Evolutionary conservation across 2,329 filamentous ascomycete genomes (phyloP).

Genomic region (Eutypella sp.): DNA sequence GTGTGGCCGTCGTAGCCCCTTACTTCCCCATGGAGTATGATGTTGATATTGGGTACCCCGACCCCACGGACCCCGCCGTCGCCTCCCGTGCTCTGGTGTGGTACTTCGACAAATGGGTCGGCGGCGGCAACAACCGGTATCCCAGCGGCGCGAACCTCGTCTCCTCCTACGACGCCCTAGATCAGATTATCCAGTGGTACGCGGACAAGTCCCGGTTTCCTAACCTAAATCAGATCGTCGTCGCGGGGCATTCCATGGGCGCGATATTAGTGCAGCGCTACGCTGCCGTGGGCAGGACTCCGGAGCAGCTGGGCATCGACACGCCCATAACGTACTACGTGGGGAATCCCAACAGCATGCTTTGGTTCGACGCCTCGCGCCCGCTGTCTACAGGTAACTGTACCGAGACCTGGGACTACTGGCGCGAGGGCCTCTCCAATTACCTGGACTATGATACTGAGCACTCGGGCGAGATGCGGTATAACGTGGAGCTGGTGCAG

Average conservation of each 20-base stretch:
- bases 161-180: slow-evolving; percentile 6
- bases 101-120: slow-evolving; percentile 4
- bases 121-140: slow-evolving; percentile 8
- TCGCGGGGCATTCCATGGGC: slow-evolving; percentile 9
- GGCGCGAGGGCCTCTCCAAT: slow-evolving; percentile 6
- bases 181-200: slow-evolving; percentile 9
- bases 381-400: slow-evolving; percentile 4
- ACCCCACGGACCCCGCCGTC: not conserved
- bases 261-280: slow-evolving; percentile 9
- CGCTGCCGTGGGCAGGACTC: slow-evolving; percentile 6
- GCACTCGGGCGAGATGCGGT: slow-evolving; percentile 1
- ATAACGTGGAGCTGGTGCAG: slow-evolving; percentile 5
- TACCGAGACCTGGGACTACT: slow-evolving; percentile 4
- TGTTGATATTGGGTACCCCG: slow-evolving; percentile 3
- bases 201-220: slow-evolving; percentile 7
- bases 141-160: slow-evolving; percentile 1
- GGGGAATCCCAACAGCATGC: slow-evolving; percentile 7
- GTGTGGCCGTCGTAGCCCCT: slow-evolving; percentile 1
- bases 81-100: slow-evolving; percentile 7
- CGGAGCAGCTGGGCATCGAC: not conserved
- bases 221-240: slow-evolving; percentile 8
- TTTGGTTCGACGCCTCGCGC: slow-evolving; percentile 5
- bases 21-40: slow-evolving; percentile 9
- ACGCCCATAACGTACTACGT: slow-evolving; percentile 8
- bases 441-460: slow-evolving; percentile 4